Base-by-base conservation (phyloP, 441 rosid genomes). In the Mallotus repandus region DNA sequence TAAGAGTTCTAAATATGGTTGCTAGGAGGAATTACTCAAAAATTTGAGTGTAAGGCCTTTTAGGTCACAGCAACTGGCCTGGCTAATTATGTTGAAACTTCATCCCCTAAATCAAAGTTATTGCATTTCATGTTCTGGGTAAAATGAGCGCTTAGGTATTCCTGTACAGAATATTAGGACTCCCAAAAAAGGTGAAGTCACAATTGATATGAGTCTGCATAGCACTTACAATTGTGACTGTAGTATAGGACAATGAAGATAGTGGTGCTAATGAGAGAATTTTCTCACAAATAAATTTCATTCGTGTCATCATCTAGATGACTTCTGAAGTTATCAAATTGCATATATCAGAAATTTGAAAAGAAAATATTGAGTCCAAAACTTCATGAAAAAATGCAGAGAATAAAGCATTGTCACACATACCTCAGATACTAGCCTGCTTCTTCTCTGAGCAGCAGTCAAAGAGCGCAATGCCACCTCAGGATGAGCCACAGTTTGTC, bases 391-490 rank as follows among this genome's bases (percentile, higher is more conserved):
- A 29, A 29, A 29, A 29, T 29, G 32, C 32, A 29, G 32, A 29
- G 32, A 29, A 29, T 29, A 29, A 29, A 29, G 32, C 32, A 29
- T 29, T 29, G 32, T 29, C 32, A 11, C 53, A 32, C 72, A 46
- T 70, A 83, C 86, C 78, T 76, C 75, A 59, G 65, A 58, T 9
- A 58, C 4, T 29, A 71, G 32, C 45, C 77, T 76, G 48, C 50
- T 19, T 69, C 77, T 78, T 56, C 75, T 70, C 16, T 50, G 73
- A 56, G 29, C 53, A 63, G 70, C 45, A 65, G 71, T 22, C 38
- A 54, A 64, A 43, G 56, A 15, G 16, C 6, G 38, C 12, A 41
- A 0, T 54, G 71, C 55, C 43, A 46, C 7, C 50, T 38, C 70
- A 22, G 49, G 72, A 25, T 25, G 45, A 63, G 10, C 43, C 21